Percentiles rank a stretch among this genome's conserved stretches.
Evolutionary conservation across 257 asterid genomes (phyloP).

Genomic region (Capsicum rhomboideum): DNA sequence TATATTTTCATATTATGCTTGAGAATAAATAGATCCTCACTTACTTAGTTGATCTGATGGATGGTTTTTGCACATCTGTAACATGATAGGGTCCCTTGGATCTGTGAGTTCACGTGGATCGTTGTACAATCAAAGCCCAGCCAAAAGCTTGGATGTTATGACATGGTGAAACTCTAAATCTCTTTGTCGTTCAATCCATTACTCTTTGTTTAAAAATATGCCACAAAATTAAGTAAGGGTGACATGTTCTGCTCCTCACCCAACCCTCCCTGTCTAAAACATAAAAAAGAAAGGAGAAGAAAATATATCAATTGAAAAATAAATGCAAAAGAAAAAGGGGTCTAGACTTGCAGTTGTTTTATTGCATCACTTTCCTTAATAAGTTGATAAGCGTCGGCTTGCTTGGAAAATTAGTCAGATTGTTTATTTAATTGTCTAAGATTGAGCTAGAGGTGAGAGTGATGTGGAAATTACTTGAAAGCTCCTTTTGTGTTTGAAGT

Average conservation of each 20-base stretch:
- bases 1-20: background rate
- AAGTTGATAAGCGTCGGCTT: background rate
- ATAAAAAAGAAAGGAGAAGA: background rate
- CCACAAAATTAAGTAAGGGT: conserved; percentile 1
- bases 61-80: conserved; percentile 5
- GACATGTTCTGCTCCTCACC: background rate
- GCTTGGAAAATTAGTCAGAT: background rate
- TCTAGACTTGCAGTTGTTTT: background rate
- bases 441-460: background rate
- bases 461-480: background rate
- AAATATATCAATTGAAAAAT: background rate
- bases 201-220: conserved; percentile 10
- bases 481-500: background rate
- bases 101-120: conserved; percentile 72
- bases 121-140: conserved; percentile 42
- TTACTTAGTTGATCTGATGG: background rate
- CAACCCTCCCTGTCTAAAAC: background rate
- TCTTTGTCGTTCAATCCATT: background rate
- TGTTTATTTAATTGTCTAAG: background rate
- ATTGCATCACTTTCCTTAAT: background rate
- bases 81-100: conserved; percentile 74
- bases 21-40: background rate
- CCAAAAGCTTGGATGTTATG: conserved; percentile 28
- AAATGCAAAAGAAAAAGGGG: background rate
- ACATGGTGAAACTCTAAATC: conserved; percentile 58